Evolutionary conservation across 2,329 filamentous ascomycete genomes (phyloP), one percentile per base, ranked within the genome.

Genomic region (Diatrype stigma): DNA sequence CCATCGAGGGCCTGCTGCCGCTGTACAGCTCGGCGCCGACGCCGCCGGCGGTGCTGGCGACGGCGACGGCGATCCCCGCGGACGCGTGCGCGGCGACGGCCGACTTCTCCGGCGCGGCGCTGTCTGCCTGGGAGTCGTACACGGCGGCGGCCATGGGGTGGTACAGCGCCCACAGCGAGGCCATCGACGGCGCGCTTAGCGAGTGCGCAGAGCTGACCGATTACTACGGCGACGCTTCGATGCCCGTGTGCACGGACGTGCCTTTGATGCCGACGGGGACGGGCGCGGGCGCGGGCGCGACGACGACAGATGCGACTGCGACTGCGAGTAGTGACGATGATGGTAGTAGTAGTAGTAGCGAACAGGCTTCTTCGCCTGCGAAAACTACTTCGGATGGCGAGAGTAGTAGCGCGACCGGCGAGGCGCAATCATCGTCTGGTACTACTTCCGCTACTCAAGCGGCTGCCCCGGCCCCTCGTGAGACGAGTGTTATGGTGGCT

Each of bases 51-150:
- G 56, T 54, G 11, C 48, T 64, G 12, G 6, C 51, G 19, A 50
- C 45, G 22, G 51, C 42, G 17, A 46, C 44, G 17, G 46, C 51
- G 10, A 23, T 54, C 21, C 51, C 54, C 38, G 26, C 51, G 14
- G 56, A 63, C 50, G 59, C 63, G 14, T 65, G 63, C 51, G 55
- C 45, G 28, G 51, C 46, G 16, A 49, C 56, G 0, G 58, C 59
- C 1, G 42, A 45, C 3, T 53, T 63, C 49, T 60, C 57, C 26
- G 61, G 61, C 51, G 45, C 50, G 35, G 52, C 54, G 2, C 30
- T 50, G 17, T 48, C 56, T 7, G 53, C 62, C 21, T 64, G 52
- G 45, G 28, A 10, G 12, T 56, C 58, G 10, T 65, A 63, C 52
- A 58, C 56, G 1, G 52, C 54, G 16, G 51, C 49, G 32, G 56